phyloP scores from a whole-genome alignment of 768 basidiomycete species.

The Naganishia friedmannii region DNA sequence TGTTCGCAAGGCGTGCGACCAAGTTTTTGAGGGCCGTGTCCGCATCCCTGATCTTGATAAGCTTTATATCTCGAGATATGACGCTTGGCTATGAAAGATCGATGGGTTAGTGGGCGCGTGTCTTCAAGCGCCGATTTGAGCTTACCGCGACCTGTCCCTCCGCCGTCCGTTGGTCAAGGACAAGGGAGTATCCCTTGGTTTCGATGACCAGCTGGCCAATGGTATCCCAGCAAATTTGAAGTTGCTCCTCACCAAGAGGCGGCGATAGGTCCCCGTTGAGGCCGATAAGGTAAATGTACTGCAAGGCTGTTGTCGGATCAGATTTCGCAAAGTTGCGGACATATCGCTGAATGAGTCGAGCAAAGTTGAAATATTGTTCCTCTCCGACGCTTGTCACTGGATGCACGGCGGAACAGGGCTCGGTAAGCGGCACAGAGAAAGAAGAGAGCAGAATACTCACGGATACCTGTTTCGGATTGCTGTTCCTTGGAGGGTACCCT shows the following conservation, averaged over 20 bases:
- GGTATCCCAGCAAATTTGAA: slow-evolving; percentile 59
- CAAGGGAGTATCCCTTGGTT: slow-evolving; percentile 70
- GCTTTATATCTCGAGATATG: slow-evolving; percentile 74
- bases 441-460: slow-evolving; percentile 6
- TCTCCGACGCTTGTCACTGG: slow-evolving; percentile 6
- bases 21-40: slow-evolving; percentile 76
- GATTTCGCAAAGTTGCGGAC: slow-evolving; percentile 85
- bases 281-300: slow-evolving; percentile 86
- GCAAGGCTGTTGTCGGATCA: slow-evolving; percentile 88
- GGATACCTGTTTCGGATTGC: slow-evolving; percentile 26
- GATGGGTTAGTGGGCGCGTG: not conserved
- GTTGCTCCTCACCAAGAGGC: slow-evolving; percentile 75
- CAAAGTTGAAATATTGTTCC: slow-evolving; percentile 56
- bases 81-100: slow-evolving; percentile 64
- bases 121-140: not conserved
- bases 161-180: slow-evolving; percentile 85
- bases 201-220: slow-evolving; percentile 54
- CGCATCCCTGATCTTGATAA: slow-evolving; percentile 67
- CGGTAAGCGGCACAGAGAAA: not conserved
- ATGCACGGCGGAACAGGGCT: not conserved
- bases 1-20: slow-evolving; percentile 73
- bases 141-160: slow-evolving; percentile 84
- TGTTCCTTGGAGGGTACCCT: slow-evolving; percentile 61
- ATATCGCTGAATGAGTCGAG: slow-evolving; percentile 86
- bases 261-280: slow-evolving; percentile 70